Percentiles rank a stretch among this genome's conserved stretches.
Conservation (phyloP, 176 grass and related monocot genomes). For the Carex kokanica region DNA sequence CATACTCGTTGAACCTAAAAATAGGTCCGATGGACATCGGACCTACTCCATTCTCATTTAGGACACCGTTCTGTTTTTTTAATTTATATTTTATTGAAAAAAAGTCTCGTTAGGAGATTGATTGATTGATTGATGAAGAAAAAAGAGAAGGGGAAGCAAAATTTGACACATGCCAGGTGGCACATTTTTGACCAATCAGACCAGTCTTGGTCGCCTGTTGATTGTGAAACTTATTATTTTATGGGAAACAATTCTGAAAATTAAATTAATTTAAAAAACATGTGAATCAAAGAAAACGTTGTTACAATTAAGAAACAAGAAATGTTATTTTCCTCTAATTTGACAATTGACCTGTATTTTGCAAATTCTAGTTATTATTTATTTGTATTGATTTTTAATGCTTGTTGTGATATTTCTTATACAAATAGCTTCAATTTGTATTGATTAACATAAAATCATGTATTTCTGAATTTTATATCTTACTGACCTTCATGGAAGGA, state of each 20-base stretch:
- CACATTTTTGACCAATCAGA: neutral
- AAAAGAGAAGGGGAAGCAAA: neutral
- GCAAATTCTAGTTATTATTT: too few species aligned
- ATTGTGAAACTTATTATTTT: neutral
- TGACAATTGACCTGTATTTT: too few species aligned
- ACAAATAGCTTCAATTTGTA: too few species aligned
- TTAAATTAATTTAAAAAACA: neutral
- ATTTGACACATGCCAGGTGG: neutral
- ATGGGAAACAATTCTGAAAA: neutral
- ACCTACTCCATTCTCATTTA: too few species aligned
- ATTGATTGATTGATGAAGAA: neutral
- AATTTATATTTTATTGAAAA: neutral
- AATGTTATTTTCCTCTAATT: neutral
- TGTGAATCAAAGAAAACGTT: neutral
- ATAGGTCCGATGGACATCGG: too few species aligned
- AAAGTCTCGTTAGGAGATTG: neutral
- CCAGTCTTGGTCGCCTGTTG: neutral
- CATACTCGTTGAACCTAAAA: too few species aligned
- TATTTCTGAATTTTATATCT: neutral
- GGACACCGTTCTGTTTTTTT: neutral
- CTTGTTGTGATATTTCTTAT: too few species aligned
- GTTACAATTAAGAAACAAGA: neutral
- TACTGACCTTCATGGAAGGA: neutral
- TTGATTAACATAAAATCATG: neutral
- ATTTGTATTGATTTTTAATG: too few species aligned